Evolutionary conservation across 1,139 yeast genomes (phyloP).

Genomic region (Pichia sorboxylosa): DNA sequence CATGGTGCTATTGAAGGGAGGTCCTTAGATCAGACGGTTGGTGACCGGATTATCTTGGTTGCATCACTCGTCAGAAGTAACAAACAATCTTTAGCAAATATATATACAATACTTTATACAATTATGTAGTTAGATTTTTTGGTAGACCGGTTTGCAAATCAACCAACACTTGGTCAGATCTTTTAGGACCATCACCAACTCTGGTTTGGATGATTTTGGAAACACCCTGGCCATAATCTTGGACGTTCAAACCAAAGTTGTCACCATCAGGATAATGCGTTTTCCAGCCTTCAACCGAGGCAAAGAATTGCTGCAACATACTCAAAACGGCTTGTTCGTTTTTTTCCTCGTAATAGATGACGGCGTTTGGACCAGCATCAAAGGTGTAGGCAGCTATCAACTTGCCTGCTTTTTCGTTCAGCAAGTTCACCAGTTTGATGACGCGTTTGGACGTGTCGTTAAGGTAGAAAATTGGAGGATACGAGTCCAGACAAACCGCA

Average conservation of each 20-base stretch:
- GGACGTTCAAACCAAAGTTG: constrained; percentile 32
- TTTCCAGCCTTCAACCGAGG: constrained; percentile 62
- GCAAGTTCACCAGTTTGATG: constrained; percentile 67
- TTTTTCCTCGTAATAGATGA: constrained; percentile 69
- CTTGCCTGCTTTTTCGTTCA: constrained; percentile 55
- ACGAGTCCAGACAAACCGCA: constrained; percentile 89
- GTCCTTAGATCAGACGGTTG: too few species aligned
- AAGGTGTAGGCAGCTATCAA: constrained; percentile 88
- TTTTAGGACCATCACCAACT: constrained; percentile 81
- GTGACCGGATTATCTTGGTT: too few species aligned
- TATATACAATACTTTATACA: too few species aligned
- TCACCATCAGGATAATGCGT: too few species aligned
- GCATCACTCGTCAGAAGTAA: too few species aligned
- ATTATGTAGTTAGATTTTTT: too few species aligned
- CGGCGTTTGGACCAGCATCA: constrained; percentile 99
- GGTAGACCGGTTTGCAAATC: constrained; percentile 39
- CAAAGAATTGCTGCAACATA: constrained; percentile 42
- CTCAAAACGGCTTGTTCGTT: constrained; percentile 62
- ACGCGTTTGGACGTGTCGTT: constrained; percentile 90
- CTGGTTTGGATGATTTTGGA: constrained; percentile 71
- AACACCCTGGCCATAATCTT: constrained; percentile 51
- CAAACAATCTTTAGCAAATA: too few species aligned
- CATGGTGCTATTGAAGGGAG: too few species aligned
- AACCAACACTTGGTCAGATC: constrained; percentile 40
- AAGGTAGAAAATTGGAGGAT: constrained; percentile 90